Percentiles rank a stretch among this genome's conserved stretches.
Evolutionary conservation across 331 rosid species (phyloP).

Genomic region (Quercus phellos): DNA sequence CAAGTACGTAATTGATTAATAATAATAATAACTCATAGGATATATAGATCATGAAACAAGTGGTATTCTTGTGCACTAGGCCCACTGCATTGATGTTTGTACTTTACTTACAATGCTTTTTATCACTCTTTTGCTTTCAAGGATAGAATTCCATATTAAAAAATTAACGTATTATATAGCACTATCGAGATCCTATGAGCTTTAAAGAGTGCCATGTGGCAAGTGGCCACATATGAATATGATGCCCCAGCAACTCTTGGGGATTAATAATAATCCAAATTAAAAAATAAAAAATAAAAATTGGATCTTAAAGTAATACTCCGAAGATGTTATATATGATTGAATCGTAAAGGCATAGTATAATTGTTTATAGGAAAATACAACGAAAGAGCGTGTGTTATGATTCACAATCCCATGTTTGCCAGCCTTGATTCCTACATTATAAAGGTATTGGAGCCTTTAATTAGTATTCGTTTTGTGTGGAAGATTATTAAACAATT

Average conservation of each 20-base stretch:
- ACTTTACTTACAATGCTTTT: background rate
- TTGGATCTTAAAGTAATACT: background rate
- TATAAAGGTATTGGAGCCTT: background rate
- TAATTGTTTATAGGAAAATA: background rate
- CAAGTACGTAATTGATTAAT: background rate
- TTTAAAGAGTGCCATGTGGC: background rate
- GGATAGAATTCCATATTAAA: background rate
- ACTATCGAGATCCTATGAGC: background rate
- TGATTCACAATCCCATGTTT: conserved; percentile 6
- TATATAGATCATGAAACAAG: background rate
- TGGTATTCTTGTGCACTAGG: background rate
- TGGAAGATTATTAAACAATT: background rate
- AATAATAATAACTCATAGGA: no score
- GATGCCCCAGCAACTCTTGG: background rate
- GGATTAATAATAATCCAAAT: background rate
- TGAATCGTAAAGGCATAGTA: background rate
- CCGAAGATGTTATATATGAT: background rate
- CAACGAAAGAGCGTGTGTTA: background rate
- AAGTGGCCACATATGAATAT: background rate
- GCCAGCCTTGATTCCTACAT: conserved; percentile 20
- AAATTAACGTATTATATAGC: background rate
- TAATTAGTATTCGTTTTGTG: background rate
- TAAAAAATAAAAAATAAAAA: background rate
- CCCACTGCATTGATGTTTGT: background rate
- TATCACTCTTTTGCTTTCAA: background rate